Percentiles rank a stretch among this genome's conserved stretches.
phyloP scores from a whole-genome alignment of 768 basidiomycete species.

The Tulasnella sp. region DNA sequence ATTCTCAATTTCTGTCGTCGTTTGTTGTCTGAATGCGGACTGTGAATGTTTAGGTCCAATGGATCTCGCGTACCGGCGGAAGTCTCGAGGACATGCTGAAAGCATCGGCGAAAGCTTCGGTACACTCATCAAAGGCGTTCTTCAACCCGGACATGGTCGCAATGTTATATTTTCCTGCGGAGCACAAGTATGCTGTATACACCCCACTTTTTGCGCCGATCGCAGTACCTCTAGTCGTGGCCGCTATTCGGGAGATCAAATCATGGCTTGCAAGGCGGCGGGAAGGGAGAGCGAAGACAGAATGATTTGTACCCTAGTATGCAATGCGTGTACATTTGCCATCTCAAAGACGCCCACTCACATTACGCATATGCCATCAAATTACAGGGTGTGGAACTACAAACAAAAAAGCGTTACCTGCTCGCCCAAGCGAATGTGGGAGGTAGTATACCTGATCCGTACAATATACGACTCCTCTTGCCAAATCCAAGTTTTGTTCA shows the following conservation, averaged over 20 bases:
- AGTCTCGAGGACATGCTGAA: slow-evolving; percentile 39
- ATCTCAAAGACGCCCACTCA: no score
- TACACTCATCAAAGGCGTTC: slow-evolving; percentile 73
- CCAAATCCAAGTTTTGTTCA: no score
- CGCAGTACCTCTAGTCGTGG: slow-evolving; percentile 68
- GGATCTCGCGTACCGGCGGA: slow-evolving; percentile 23
- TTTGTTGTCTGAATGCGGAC: background rate
- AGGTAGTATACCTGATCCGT: no score
- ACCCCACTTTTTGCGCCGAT: slow-evolving; percentile 90
- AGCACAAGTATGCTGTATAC: slow-evolving; percentile 96
- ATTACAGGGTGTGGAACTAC: no score
- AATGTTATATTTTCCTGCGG: slow-evolving; percentile 91
- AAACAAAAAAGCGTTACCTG: no score
- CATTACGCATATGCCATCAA: no score
- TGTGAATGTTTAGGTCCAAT: slow-evolving; percentile 31
- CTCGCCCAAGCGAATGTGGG: no score
- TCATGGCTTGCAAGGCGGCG: background rate
- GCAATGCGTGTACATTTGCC: no score
- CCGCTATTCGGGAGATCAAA: slow-evolving; percentile 57
- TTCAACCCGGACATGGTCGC: slow-evolving; percentile 97
- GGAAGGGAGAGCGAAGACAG: background rate
- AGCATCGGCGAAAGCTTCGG: slow-evolving; percentile 52
- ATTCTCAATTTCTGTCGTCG: no score
- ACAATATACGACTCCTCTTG: no score
- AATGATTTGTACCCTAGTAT: background rate